Evolutionary conservation across 129 eudicot genomes (phyloP).

Genomic region (Flaveria trinervia): DNA sequence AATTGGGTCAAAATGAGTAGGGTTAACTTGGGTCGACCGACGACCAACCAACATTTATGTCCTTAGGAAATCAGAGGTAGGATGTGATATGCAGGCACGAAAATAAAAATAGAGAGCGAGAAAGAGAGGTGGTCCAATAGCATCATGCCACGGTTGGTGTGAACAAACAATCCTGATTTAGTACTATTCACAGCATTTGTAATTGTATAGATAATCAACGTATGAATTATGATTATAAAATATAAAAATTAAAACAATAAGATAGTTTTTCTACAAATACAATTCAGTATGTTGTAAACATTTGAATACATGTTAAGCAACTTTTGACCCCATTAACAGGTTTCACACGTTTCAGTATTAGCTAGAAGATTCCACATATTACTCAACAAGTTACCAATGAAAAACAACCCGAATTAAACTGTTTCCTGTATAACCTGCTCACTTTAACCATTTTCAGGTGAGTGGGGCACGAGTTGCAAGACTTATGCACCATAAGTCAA

Average conservation of each 20-base stretch:
- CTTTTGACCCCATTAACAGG: neutral
- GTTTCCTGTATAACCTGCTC: neutral
- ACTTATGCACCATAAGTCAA: constrained; percentile 71
- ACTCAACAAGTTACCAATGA: neutral
- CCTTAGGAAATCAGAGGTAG: neutral
- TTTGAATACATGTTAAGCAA: neutral
- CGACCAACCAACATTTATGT: neutral
- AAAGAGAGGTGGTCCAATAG: too few relatives aligned
- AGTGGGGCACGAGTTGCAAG: constrained; percentile 68
- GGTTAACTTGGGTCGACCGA: neutral
- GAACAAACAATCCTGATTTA: too few relatives aligned
- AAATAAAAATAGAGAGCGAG: too few relatives aligned
- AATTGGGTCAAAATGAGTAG: neutral
- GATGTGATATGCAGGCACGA: too few relatives aligned
- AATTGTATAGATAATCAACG: too few relatives aligned
- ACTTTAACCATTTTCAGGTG: constrained; percentile 42
- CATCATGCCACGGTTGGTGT: too few relatives aligned
- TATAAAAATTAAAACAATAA: too few relatives aligned
- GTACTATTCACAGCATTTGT: too few relatives aligned
- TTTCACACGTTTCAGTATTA: neutral
- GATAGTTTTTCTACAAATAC: neutral
- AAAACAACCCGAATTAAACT: neutral
- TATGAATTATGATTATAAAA: too few relatives aligned
- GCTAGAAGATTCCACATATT: neutral
- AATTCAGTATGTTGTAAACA: neutral